Evolutionary conservation across 108 stramenopile genomes (phyloP).

Genomic region (Asterionellopsis glacialis): DNA sequence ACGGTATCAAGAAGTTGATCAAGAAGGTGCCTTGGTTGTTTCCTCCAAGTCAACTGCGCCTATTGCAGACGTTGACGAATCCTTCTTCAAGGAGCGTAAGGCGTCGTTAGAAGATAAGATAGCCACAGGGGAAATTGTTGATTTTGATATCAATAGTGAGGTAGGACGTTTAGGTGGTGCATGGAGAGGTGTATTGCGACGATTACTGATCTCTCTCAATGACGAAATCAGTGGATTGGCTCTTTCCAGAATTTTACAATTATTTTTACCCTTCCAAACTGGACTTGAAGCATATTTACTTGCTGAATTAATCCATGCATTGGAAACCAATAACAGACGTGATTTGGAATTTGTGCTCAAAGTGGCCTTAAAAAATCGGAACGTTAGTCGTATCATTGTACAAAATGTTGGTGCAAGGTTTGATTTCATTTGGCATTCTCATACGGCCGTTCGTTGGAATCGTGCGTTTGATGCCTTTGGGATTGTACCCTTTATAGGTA

Average conservation of each 20-base stretch:
- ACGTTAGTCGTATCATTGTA: conserved; percentile 22
- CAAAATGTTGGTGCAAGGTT: conserved; percentile 10
- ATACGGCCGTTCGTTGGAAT: conserved; percentile 10
- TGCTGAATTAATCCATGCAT: conserved; percentile 22
- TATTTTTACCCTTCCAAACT: conserved; percentile 24
- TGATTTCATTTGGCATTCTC: conserved; percentile 30
- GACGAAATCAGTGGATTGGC: conserved; percentile 21
- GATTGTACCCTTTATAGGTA: conserved; percentile 13
- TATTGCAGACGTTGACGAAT: not conserved
- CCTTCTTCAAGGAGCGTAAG: not conserved
- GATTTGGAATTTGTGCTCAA: conserved; percentile 16
- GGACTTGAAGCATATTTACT: conserved; percentile 26
- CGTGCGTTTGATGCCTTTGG: conserved; percentile 22
- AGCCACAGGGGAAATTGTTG: conserved; percentile 4
- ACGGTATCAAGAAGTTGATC: conserved; percentile 13
- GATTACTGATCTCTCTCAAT: conserved; percentile 5
- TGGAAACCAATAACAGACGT: conserved; percentile 9
- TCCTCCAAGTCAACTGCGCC: conserved; percentile 10
- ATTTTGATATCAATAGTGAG: conserved; percentile 12
- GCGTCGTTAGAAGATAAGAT: conserved; percentile 5
- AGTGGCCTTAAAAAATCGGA: conserved; percentile 29
- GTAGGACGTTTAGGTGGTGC: conserved; percentile 13
- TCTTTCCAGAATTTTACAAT: conserved; percentile 20
- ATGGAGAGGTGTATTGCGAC: conserved; percentile 15
- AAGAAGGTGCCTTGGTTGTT: conserved; percentile 15